Evolutionary conservation across 805 yeast species (phyloP).

Genomic region (Yarrowia yakushimensis): DNA sequence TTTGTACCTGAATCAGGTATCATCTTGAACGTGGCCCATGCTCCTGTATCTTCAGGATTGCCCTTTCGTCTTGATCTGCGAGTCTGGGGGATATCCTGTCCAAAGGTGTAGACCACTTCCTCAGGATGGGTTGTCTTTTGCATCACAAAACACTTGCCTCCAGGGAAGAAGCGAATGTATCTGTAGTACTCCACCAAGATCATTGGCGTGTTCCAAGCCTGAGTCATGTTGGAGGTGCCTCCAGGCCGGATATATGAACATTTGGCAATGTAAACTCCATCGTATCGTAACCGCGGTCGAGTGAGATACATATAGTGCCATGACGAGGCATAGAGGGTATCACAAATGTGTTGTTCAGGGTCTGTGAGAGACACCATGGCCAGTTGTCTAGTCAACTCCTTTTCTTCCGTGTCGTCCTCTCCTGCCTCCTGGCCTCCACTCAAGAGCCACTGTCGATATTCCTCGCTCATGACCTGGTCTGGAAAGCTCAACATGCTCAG

Average conservation of each 20-base stretch:
- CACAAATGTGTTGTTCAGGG: slow-evolving; percentile 16
- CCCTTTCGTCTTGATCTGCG: neutral
- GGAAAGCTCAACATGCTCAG: slow-evolving; percentile 20
- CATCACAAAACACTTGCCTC: slow-evolving; percentile 55
- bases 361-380: neutral
- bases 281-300: slow-evolving; percentile 74
- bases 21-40: slow-evolving; percentile 5
- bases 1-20: neutral
- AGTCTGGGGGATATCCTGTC: slow-evolving; percentile 5
- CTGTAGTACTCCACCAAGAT: slow-evolving; percentile 85
- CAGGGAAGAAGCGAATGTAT: slow-evolving; percentile 73
- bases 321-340: slow-evolving; percentile 12
- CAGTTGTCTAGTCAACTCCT: neutral
- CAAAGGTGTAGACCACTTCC: slow-evolving; percentile 10
- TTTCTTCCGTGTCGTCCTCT: neutral
- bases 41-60: slow-evolving; percentile 10
- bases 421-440: neutral
- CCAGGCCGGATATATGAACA: slow-evolving; percentile 85
- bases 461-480: slow-evolving; percentile 15
- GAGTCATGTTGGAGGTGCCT: slow-evolving; percentile 43
- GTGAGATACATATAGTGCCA: slow-evolving; percentile 53
- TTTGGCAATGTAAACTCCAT: slow-evolving; percentile 82
- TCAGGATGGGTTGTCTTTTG: slow-evolving; percentile 11
- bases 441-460: slow-evolving; percentile 7
- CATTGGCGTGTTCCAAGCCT: slow-evolving; percentile 70